Evolutionary conservation across 495 filamentous ascomycete genomes (phyloP), one percentile per base, ranked within the genome.

Genomic region (Xylaria grammica): DNA sequence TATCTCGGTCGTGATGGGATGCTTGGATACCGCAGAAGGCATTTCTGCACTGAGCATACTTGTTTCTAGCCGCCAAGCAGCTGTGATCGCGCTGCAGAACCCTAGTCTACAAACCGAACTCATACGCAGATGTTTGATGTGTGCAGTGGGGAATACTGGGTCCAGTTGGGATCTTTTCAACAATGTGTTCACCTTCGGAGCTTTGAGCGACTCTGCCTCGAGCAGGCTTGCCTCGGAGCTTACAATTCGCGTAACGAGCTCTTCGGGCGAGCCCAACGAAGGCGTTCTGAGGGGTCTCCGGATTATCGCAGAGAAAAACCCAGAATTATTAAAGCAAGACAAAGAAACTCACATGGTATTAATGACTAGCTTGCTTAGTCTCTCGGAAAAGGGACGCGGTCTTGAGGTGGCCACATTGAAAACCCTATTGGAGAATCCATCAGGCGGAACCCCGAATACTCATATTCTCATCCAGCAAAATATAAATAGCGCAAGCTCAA

Each of bases 61-160:
- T 15, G 68, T 84, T 30, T 79, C 77, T 19, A 72, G 75, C 32
- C 53, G 75, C 1, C 50, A 67, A 20, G 76, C 74, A 2, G 50
- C 69, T 15, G 15, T 22, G 0, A 62, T 77, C 26, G 72, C 76
- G 4, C 67, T 74, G 4, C 51, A 73, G 9, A 54, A 69, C 19
- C n/a, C 54, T 0, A 38, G n/a, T 10, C 70, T 84, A 4, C 82
- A 85, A 56, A 48, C 46, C 9, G 84, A 71, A 59, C 77, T 83
- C 32, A 64, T 72, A 10, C 65, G 65, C 36, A 70, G 60, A 26
- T 78, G 79, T 65, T 58, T 77, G 2, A 58, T 71, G 32, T 78
- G 72, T 53, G 60, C 76, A 11, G 34, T 68, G 17, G 69, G 70
- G 1, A 48, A 68, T 2, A 26, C 65, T 24, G 56, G 68, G 2